Evolutionary conservation across 208 protist genomes (phyloP), one percentile per base, ranked within the genome.

Genomic region (Crithidia mellificae): DNA sequence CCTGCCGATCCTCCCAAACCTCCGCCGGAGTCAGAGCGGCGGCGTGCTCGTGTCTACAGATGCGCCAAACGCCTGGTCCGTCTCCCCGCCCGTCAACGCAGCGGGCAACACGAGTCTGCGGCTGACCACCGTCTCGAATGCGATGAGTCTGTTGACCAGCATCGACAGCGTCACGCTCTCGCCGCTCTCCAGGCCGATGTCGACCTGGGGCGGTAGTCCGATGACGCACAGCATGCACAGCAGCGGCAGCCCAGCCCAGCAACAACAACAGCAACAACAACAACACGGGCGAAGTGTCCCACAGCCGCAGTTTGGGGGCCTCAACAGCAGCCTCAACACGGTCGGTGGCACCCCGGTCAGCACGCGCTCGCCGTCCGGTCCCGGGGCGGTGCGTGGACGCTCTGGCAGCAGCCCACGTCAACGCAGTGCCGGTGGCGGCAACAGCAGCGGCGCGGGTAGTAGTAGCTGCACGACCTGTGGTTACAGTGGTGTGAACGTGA

Each of bases 121-220:
- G 8, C 44, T 54, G n/a, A 29, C 44, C 6, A 50, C 62, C 2
- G 50, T 57, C 34, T 57, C 62, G 17, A 50, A 47, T 27, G 62
- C 24, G 38, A 47, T 32, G 47, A 53, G 50, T 57, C 17, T 52
- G 55, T 5, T 71, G 34, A 59, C 47, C 8, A 49, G 78, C 46
- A 9, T 70, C 14, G 56, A 63, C 39, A 83, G 77, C 25, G 55
- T 83, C 24, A 71, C 65, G 17, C 62, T 87, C 6, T 83, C 77
- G 0, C 81, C 81, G 4, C 73, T 81, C 38, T 87, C 81, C 5
- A 72, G 70, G n/a, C 70, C 77, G 38, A 52, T 75, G 41, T 83
- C 81, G 14, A 65, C 38, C 8, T 68, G 51, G 54, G 55, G 50
- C 11, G 55, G 62, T 0, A 64, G 44, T 27, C 63, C 70, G 2